Conservation (phyloP, 1,284 basidiomycete genomes). For the Volvariella surrecta region DNA sequence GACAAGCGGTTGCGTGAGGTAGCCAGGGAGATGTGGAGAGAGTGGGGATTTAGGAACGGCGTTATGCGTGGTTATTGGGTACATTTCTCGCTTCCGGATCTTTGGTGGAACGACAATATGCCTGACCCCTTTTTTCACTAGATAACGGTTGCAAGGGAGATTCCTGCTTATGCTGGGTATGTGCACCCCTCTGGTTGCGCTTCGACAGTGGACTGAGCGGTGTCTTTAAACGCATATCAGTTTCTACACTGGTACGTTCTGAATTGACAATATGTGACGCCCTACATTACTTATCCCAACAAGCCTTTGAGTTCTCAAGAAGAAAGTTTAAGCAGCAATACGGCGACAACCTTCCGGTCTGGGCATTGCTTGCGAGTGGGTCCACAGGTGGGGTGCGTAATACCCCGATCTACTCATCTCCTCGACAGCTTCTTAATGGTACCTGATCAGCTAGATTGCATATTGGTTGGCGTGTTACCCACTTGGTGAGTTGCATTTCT, state of each 20-base stretch:
- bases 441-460: slow-evolving; percentile 43
- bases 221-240: slow-evolving; percentile 22
- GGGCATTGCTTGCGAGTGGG: slow-evolving; percentile 84
- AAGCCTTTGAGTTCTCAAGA: slow-evolving; percentile 86
- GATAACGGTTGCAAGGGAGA: slow-evolving; percentile 90
- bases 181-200: slow-evolving; percentile 12
- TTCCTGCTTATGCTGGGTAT: slow-evolving; percentile 91
- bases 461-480: slow-evolving; percentile 97
- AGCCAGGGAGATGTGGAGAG: slow-evolving; percentile 73
- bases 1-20: slow-evolving; percentile 75
- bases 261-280: neutral
- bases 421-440: neutral
- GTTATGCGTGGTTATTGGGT: slow-evolving; percentile 98
- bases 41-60: slow-evolving; percentile 80
- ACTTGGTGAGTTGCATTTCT: slow-evolving; percentile 36
- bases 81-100: slow-evolving; percentile 13
- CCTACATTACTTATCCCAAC: slow-evolving; percentile 1
- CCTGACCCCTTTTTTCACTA: slow-evolving; percentile 19
- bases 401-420: slow-evolving; percentile 3
- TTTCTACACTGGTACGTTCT: slow-evolving; percentile 61
- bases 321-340: slow-evolving; percentile 60
- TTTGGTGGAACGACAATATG: neutral
- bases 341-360: slow-evolving; percentile 71
- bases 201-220: neutral
- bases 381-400: slow-evolving; percentile 76